These are phyloP conservation scores for Oryza longistaminata DNA, from an alignment of 176 grass and related monocot species.

Conservation along the genomic window DNA sequence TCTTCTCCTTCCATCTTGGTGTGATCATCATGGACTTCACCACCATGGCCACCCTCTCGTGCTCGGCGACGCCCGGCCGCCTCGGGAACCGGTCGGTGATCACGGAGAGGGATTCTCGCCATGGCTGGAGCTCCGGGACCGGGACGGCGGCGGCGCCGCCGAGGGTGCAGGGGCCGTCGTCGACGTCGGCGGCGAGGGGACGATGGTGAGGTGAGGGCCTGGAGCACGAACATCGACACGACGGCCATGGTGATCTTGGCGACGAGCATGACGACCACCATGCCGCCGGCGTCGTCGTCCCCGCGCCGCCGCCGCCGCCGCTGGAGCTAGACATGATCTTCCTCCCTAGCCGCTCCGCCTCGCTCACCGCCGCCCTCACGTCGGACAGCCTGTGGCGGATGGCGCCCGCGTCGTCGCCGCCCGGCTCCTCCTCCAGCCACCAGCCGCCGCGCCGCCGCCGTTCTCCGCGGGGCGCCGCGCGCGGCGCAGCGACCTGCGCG, in stretches of 20 bases:
- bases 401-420: neutral
- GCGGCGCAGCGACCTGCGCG: slow-evolving; percentile 18
- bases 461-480: neutral
- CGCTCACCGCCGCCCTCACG: slow-evolving; percentile 41
- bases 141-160: neutral
- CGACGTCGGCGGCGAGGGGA: neutral
- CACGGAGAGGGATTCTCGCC: slow-evolving; percentile 52
- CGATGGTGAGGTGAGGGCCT: slow-evolving; percentile 50
- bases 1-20: slow-evolving; percentile 25
- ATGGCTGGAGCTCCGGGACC: slow-evolving; percentile 64
- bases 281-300: neutral
- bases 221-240: slow-evolving; percentile 63
- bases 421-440: neutral
- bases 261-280: slow-evolving; percentile 68
- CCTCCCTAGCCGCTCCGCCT: slow-evolving; percentile 39
- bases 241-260: slow-evolving; percentile 72
- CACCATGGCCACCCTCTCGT: slow-evolving; percentile 57
- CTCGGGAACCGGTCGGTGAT: slow-evolving; percentile 50
- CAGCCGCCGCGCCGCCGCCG: too few species aligned
- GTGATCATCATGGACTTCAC: slow-evolving; percentile 52
- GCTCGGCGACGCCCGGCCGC: slow-evolving; percentile 45
- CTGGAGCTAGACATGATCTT: neutral
- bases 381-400: slow-evolving; percentile 32
- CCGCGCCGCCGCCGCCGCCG: neutral
- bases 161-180: neutral